Evolutionary conservation across 768 basidiomycete genomes (phyloP), one percentile per base, ranked within the genome.

Genomic region (Auriscalpium microsporum): DNA sequence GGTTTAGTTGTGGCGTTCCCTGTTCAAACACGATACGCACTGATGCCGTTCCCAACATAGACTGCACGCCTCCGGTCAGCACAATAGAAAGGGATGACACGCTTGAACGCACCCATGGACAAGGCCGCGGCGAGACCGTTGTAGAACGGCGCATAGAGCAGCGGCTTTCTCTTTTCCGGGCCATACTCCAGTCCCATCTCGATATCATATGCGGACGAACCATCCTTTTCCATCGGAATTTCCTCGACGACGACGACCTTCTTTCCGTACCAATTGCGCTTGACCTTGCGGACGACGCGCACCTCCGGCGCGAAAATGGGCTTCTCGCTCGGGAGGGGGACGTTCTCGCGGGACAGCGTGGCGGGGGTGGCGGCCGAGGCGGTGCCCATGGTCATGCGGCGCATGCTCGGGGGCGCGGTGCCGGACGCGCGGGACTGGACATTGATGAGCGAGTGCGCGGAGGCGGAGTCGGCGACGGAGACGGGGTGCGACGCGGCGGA

Each of bases 11-110:
- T 21, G 34, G 28, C 3, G 17, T 17, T 17, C 0, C 11, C 33
- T 7, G 36, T 13, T 5, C 14, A 14, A 19, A 14, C 19, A 13
- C n/a, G 17, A 1, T n/a, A 61, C 60, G 55, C 38, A 61, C 80
- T 82, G 62, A 86, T 46, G 48, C 82, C 82, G 62, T 80, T 84
- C 0, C 83, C 81, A 11, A 86, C 74, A 63, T 87, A 87, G 37
- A 84, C 80, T 61, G 78, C 33, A 69, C 4, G 75, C 51, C 57
- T 55, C 11, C 46, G 38, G 52, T 58, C 53, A 47, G 44, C 16
- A 45, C 42, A 14, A 23, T 35, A 13, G 13, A 56, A 44, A 33
- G 16, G 17, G 16, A 17, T 45, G 3, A 14, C 34, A 42, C n/a
- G 40, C n/a, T n/a, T 23, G 14, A 3, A 64, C 70, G 54, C 57